Evolutionary conservation across 257 asterid species (phyloP).

Genomic region (Mitragyna speciosa): DNA sequence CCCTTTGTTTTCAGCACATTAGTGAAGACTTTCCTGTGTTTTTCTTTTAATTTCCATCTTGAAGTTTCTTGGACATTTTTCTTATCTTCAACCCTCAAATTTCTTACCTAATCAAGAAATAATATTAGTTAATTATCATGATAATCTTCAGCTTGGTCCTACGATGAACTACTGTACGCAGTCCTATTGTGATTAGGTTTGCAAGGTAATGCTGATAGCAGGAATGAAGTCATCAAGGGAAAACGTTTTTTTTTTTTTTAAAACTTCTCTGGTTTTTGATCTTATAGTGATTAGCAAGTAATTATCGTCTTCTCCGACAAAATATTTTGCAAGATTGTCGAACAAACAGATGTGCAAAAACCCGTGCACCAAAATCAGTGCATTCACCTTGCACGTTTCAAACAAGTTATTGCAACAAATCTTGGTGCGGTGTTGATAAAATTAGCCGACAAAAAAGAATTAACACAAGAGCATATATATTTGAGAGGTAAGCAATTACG

Average conservation of each 20-base stretch:
- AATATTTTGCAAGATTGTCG: background rate
- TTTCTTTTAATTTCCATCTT: too few species aligned
- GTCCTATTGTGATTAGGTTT: background rate
- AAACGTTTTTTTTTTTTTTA: too few species aligned
- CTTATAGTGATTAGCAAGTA: too few species aligned
- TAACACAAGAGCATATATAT: too few species aligned
- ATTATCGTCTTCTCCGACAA: too few species aligned
- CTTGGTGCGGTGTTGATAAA: too few species aligned
- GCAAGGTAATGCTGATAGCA: background rate
- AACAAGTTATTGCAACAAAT: too few species aligned
- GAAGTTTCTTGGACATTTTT: background rate
- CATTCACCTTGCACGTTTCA: too few species aligned
- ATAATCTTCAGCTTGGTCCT: background rate
- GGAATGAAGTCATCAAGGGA: conserved; percentile 2
- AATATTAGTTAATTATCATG: background rate
- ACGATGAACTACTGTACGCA: background rate
- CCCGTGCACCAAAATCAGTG: background rate
- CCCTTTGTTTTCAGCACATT: background rate
- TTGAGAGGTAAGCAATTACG: background rate
- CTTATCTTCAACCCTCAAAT: background rate
- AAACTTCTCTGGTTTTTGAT: too few species aligned
- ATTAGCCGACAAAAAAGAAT: too few species aligned
- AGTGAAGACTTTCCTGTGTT: too few species aligned
- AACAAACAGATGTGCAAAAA: background rate
- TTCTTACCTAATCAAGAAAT: background rate